Conservation (phyloP, 139 green algal genomes). For the Tetratostichococcus sp. region DNA sequence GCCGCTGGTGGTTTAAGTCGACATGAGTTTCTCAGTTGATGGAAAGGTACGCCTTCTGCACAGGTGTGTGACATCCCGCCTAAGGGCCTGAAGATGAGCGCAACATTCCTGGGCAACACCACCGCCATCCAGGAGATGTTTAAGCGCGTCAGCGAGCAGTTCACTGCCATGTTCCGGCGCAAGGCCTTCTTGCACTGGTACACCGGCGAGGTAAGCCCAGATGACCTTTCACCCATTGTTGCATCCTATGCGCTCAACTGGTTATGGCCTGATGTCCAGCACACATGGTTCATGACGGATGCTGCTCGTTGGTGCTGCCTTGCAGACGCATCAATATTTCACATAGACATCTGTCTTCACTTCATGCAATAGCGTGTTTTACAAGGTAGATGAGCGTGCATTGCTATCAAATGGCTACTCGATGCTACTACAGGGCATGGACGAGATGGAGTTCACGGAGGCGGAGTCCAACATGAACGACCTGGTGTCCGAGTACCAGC, state of each 20-base stretch:
- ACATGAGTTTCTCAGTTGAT: neutral
- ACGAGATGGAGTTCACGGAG: slow-evolving; percentile 99
- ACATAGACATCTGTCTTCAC: no score
- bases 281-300: no score
- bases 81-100: slow-evolving; percentile 95
- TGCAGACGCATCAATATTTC: no score
- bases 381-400: no score
- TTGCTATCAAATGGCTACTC: neutral
- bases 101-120: slow-evolving; percentile 95
- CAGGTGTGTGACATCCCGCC: slow-evolving; percentile 91
- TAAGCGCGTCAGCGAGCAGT: slow-evolving; percentile 95
- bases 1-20: neutral
- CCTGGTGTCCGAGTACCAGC: slow-evolving; percentile 96
- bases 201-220: slow-evolving; percentile 58
- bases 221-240: neutral
- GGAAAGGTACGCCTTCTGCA: no score
- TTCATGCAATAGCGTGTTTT: no score
- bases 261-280: neutral
- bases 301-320: no score
- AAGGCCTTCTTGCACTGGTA: slow-evolving; percentile 99
- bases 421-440: slow-evolving; percentile 90
- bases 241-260: neutral
- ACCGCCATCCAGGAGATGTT: slow-evolving; percentile 94
- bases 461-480: slow-evolving; percentile 98
- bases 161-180: slow-evolving; percentile 98